Conservation (phyloP, 2,329 filamentous ascomycete genomes). For the Escovopsis sp. region DNA sequence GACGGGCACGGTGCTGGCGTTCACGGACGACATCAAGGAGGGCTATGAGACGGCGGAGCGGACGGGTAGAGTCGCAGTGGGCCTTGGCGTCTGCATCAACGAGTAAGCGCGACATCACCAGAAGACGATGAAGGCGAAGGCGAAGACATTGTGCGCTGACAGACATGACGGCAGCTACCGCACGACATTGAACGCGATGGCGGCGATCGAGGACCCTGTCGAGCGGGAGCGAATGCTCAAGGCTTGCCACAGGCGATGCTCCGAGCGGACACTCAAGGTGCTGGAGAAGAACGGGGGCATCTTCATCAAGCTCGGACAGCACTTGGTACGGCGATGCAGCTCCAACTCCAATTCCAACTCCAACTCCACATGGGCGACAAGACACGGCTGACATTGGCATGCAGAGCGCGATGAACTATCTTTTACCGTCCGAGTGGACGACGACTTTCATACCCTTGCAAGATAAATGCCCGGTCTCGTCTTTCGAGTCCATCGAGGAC, state of each 20-base stretch:
- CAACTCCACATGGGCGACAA: background rate
- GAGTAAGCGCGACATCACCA: conserved; percentile 41
- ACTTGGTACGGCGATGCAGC: conserved; percentile 42
- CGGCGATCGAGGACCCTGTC: conserved; percentile 44
- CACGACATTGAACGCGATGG: conserved; percentile 58
- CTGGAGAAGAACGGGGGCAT: conserved; percentile 95
- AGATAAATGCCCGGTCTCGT: conserved; percentile 88
- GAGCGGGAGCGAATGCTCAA: conserved; percentile 56
- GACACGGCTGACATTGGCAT: conserved; percentile 11
- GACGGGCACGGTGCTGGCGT: conserved; percentile 34
- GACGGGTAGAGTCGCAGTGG: conserved; percentile 60
- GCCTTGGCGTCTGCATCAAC: conserved; percentile 70
- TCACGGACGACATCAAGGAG: conserved; percentile 59
- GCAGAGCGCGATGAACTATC: conserved; percentile 84
- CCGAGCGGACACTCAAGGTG: conserved; percentile 69
- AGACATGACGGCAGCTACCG: conserved; percentile 52
- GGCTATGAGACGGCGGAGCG: conserved; percentile 61
- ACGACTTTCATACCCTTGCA: conserved; percentile 91
- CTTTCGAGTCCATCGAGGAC: conserved; percentile 66
- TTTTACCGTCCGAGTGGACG: conserved; percentile 84
- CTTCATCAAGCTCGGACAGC: conserved; percentile 95
- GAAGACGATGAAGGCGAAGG: background rate
- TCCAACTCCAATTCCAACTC: background rate
- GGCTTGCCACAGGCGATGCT: conserved; percentile 85
- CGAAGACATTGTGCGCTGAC: background rate